A percentile compares a stretch with the other conserved stretches of the same genome.
Evolutionary conservation across 1,139 yeast species (phyloP).

Genomic region (Taphrina wiesneri): DNA sequence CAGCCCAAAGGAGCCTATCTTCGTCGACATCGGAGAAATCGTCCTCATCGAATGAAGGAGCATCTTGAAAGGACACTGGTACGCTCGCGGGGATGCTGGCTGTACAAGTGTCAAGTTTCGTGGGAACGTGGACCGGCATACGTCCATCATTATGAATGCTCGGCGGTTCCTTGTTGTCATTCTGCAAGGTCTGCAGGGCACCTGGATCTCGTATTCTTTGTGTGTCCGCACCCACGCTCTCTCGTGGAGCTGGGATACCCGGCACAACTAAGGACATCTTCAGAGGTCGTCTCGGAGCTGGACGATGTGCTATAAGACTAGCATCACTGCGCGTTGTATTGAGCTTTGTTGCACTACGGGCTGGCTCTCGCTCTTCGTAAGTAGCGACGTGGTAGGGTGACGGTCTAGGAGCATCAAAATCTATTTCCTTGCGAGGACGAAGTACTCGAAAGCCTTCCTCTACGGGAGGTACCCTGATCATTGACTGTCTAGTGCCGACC

Average conservation of each 20-base stretch:
- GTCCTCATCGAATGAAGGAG: slow-evolving; percentile 53
- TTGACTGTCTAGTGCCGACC: background rate
- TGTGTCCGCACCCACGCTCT: no score
- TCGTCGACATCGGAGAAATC: slow-evolving; percentile 45
- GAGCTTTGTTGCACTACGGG: background rate
- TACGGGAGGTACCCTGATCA: background rate
- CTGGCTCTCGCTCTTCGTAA: background rate
- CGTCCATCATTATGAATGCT: background rate
- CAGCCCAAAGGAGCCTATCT: slow-evolving; percentile 66
- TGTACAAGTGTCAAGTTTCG: background rate
- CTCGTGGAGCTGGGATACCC: no score
- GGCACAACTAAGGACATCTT: background rate
- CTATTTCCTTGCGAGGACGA: slow-evolving; percentile 56
- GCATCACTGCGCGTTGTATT: background rate
- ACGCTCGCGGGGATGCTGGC: background rate
- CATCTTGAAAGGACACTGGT: slow-evolving; percentile 58
- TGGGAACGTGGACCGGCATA: background rate
- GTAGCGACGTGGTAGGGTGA: slow-evolving; percentile 59
- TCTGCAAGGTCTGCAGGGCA: no score
- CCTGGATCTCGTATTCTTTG: no score
- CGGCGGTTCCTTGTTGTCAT: no score
- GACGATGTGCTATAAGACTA: slow-evolving; percentile 22
- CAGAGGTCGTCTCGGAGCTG: slow-evolving; percentile 35
- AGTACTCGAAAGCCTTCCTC: slow-evolving; percentile 21
- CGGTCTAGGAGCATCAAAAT: slow-evolving; percentile 75